Conservation (phyloP, 768 basidiomycete genomes). For the Mycena kentingensis region DNA sequence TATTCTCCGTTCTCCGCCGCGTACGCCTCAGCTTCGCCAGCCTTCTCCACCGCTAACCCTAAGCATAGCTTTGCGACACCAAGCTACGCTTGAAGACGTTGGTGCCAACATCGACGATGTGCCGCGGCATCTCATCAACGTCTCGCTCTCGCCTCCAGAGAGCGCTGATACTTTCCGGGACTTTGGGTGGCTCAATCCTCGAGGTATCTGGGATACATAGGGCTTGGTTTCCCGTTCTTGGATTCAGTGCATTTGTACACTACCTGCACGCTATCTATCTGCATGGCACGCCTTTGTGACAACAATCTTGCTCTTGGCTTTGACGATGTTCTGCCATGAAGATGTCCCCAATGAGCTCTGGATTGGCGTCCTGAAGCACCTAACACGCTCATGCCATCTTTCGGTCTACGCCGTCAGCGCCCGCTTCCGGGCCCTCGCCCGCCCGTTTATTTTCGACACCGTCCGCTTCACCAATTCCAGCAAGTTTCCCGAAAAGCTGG, state of each 20-base stretch:
- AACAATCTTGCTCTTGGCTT: too few species aligned
- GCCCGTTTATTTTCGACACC: too few species aligned
- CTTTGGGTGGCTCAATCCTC: constrained; percentile 34
- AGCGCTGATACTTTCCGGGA: constrained; percentile 19
- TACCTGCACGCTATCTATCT: too few species aligned
- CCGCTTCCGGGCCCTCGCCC: too few species aligned
- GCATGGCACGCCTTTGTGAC: too few species aligned
- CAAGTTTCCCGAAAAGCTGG: too few species aligned
- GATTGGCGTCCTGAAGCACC: too few species aligned
- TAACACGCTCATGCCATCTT: too few species aligned
- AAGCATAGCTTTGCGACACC: neutral
- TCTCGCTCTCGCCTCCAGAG: constrained; percentile 25
- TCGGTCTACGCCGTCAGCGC: too few species aligned
- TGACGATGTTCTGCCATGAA: too few species aligned
- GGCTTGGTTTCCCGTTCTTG: neutral
- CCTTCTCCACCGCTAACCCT: neutral
- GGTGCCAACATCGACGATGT: neutral
- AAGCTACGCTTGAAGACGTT: neutral
- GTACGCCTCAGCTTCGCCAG: constrained; percentile 13
- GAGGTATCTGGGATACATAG: constrained; percentile 26
- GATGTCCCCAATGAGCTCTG: too few species aligned
- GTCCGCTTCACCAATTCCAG: too few species aligned
- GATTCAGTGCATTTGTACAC: neutral
- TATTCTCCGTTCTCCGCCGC: constrained; percentile 11
- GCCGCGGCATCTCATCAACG: neutral